Evolutionary conservation across 2,329 filamentous ascomycete species (phyloP), one percentile per base, ranked within the genome.

Genomic region (Rhexocercosporidium sp.): DNA sequence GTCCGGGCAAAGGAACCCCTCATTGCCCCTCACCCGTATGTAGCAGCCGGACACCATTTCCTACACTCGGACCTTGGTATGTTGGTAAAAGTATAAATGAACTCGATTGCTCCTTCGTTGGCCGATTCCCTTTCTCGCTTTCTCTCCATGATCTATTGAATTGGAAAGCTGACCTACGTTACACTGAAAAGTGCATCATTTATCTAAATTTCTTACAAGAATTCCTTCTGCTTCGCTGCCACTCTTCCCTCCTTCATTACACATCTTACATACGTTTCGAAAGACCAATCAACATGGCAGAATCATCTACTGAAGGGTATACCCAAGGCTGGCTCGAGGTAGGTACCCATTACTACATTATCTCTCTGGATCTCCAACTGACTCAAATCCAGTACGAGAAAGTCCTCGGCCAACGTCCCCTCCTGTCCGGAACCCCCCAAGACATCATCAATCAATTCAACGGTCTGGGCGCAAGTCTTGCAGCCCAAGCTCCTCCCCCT

Each of bases 241-340:
- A 53, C 29, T 39, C 22, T 20, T 22, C 41, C 18, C 11, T 49
- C 9, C 6, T 44, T 47, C 12, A 29, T 25, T 39, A 51, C 9
- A 44, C 29, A 7, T 25, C 53, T 20, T 47, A 22, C n/a, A 4
- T 12, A 47, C 25, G 3, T 41, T 31, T 62, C n/a, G 9, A 2
- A 16, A 41, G 7, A 44, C 25, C 37, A 34, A 20, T 56, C 31
- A 65, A n/a, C 14, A 68, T 68, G 66, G 59, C 62, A 11, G 51
- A 59, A 41, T 62, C 62, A 34, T 69, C 67, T 2, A 64, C 57
- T 31, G 71, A 69, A 51, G 68, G 66, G 8, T 74, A 74, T 44
- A 62, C 65, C 1, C 63, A 66, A 34, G 68, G 68, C 49, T 74
- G 72, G 73, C 73, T 74, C 39, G 69, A 73, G 64, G 73, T 74